A percentile compares a stretch with the other conserved stretches of the same genome.
These are phyloP conservation scores for Euclidium syriacum DNA, from an alignment of 345 rosid species.

Conservation along the genomic window DNA sequence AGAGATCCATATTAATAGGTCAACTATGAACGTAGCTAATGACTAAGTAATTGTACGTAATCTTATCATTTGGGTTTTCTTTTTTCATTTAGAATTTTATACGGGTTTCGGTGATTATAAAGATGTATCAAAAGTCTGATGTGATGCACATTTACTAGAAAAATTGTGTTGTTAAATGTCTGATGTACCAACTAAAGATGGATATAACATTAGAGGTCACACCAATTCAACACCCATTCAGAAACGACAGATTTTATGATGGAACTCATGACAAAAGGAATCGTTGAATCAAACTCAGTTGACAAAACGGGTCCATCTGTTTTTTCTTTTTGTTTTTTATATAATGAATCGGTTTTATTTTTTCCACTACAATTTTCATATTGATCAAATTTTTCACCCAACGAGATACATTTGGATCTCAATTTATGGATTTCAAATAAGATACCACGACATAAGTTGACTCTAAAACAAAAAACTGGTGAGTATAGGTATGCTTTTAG, in stretches of 20 bases:
- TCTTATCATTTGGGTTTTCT: background rate
- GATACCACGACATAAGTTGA: conserved; percentile 6
- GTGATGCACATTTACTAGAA: conserved; percentile 4
- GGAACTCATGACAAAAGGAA: background rate
- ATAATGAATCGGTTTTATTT: too few species aligned
- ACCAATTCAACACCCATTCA: conserved; percentile 3
- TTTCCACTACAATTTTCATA: background rate
- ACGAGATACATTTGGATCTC: background rate
- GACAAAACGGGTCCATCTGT: background rate
- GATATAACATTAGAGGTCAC: conserved; percentile 20
- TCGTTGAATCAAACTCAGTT: background rate
- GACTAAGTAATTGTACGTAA: background rate
- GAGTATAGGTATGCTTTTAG: background rate
- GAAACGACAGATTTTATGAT: background rate
- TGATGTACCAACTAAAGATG: conserved; percentile 16
- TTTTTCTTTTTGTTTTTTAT: background rate
- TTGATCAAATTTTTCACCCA: conserved; percentile 6
- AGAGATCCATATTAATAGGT: background rate
- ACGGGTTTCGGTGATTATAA: background rate
- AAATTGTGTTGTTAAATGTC: background rate
- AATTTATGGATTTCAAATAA: background rate
- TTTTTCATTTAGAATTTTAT: background rate
- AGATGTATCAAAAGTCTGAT: background rate
- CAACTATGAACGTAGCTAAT: background rate
- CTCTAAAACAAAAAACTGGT: background rate